phyloP scores from a whole-genome alignment of 2,329 filamentous ascomycete species.

The Apiospora koreana region DNA sequence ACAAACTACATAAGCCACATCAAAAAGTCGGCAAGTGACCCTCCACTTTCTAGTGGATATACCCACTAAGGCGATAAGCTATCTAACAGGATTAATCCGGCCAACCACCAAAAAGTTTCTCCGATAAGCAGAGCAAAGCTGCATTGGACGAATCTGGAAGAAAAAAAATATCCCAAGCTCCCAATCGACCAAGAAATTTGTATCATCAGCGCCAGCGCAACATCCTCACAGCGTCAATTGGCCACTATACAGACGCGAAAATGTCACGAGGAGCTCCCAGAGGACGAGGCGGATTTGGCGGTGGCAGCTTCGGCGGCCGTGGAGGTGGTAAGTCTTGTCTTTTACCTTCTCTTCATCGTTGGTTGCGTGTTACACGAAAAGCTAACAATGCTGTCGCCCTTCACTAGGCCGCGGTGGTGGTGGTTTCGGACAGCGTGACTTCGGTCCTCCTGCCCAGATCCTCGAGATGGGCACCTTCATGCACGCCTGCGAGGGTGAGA shows the following conservation, averaged over 20 bases:
- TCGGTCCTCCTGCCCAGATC: conserved; percentile 35
- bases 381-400: neutral
- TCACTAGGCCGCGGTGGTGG: conserved; percentile 34
- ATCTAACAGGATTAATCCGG: conserved; percentile 1
- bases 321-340: conserved; percentile 29
- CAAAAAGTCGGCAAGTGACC: neutral
- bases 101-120: conserved; percentile 7
- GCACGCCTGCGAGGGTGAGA: conserved; percentile 95
- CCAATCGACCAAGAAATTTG: neutral
- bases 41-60: neutral
- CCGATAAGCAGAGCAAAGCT: neutral
- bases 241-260: neutral
- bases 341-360: neutral
- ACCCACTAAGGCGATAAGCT: neutral
- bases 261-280: conserved; percentile 37
- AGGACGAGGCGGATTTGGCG: conserved; percentile 32
- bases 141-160: neutral
- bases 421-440: conserved; percentile 34
- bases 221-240: conserved; percentile 6
- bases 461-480: conserved; percentile 89
- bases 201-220: conserved; percentile 8
- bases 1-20: neutral
- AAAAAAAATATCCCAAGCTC: conserved; percentile 2
- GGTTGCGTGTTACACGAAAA: neutral
- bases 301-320: conserved; percentile 27